phyloP scores from a whole-genome alignment of 108 stramenopile species.

The Nannochloropsis salina region DNA sequence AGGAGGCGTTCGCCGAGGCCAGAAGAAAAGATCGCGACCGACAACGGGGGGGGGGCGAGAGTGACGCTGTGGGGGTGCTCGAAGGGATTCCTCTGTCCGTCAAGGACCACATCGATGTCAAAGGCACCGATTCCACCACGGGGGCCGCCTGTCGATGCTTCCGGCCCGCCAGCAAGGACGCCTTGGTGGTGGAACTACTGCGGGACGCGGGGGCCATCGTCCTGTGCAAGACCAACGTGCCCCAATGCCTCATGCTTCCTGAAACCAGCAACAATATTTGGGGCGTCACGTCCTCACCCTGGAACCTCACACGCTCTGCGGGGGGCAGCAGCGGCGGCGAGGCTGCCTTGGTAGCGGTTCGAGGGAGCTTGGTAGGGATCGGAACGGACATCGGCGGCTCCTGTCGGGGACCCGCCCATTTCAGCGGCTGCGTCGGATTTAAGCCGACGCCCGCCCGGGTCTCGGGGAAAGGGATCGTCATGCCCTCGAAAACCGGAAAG shows the following conservation, averaged over 20 bases:
- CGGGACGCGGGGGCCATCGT: constrained; percentile 56
- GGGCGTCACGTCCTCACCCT: constrained; percentile 50
- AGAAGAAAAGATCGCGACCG: constrained; percentile 26
- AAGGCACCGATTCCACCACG: constrained; percentile 35
- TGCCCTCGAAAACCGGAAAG: not conserved
- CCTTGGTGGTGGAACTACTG: constrained; percentile 48
- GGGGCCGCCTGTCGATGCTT: constrained; percentile 20
- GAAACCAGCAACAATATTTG: constrained; percentile 52
- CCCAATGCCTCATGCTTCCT: constrained; percentile 53
- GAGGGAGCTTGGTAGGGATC: constrained; percentile 45
- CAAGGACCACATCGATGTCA: constrained; percentile 48
- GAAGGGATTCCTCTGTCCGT: constrained; percentile 50
- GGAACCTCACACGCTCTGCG: constrained; percentile 46
- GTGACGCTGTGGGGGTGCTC: constrained; percentile 24
- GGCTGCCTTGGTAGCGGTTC: constrained; percentile 43
- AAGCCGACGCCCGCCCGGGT: constrained; percentile 52
- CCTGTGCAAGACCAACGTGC: constrained; percentile 52
- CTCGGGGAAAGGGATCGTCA: not conserved
- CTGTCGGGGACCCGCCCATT: constrained; percentile 51
- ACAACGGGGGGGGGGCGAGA: not conserved
- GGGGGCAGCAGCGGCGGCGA: constrained; percentile 58
- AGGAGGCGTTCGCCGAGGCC: constrained; percentile 42
- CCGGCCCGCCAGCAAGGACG: constrained; percentile 37
- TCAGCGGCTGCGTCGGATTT: constrained; percentile 51
- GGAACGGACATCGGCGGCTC: constrained; percentile 58